Evolutionary conservation across 2,329 filamentous ascomycete species (phyloP).

Genomic region (Fonsecaea monophora): DNA sequence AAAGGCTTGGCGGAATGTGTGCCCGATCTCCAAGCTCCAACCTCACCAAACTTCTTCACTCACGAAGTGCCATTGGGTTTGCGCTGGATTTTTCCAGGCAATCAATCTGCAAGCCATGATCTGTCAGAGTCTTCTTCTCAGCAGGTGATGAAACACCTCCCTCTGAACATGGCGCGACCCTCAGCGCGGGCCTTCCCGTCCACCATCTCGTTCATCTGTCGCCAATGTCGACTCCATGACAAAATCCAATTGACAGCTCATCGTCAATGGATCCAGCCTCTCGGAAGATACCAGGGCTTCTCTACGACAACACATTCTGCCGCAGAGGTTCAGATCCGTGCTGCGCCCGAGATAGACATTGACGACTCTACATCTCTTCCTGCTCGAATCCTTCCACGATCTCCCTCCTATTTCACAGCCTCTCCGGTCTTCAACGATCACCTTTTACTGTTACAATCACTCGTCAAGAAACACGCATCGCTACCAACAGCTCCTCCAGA

Average conservation of each 20-base stretch:
- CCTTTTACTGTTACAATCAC: conserved; percentile 73
- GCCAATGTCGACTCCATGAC: conserved; percentile 28
- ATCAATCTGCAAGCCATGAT: neutral
- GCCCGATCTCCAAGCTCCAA: conserved; percentile 10
- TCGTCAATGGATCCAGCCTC: conserved; percentile 16
- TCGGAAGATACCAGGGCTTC: conserved; percentile 23
- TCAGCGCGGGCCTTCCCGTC: conserved; percentile 25
- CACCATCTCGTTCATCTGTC: conserved; percentile 30
- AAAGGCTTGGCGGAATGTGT: conserved; percentile 20
- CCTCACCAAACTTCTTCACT: neutral
- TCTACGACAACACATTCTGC: conserved; percentile 32
- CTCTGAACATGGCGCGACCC: conserved; percentile 25
- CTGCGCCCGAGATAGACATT: conserved; percentile 56
- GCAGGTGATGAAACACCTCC: neutral
- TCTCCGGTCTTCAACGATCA: conserved; percentile 86
- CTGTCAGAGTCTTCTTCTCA: neutral
- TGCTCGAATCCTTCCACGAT: conserved; percentile 79
- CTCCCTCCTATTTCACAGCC: conserved; percentile 93
- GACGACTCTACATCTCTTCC: conserved; percentile 46
- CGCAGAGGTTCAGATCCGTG: conserved; percentile 41
- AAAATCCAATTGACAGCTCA: conserved; percentile 15
- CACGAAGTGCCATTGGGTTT: neutral
- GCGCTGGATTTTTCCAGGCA: neutral
- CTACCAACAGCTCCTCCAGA: conserved; percentile 72
- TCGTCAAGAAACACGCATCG: conserved; percentile 73